Conservation (phyloP, 2,329 filamentous ascomycete species). For the Neofusicoccum sp. region DNA sequence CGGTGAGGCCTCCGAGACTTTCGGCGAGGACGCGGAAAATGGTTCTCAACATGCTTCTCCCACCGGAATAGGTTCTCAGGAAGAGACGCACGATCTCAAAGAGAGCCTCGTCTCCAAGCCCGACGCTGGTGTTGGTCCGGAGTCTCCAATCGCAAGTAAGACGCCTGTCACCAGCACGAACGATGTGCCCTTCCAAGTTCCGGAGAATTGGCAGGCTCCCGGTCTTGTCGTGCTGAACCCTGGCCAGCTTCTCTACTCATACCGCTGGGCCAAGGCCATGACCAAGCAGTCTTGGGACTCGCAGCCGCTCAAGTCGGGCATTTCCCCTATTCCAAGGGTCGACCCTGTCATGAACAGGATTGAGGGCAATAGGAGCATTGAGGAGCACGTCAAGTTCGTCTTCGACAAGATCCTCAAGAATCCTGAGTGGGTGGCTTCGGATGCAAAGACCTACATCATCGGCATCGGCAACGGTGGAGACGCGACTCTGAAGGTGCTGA, state of each 20-base stretch:
- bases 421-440: slow-evolving; percentile 44
- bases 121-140: background rate
- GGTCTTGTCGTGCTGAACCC: slow-evolving; percentile 77
- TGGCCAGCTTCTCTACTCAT: slow-evolving; percentile 77
- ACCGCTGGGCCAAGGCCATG: slow-evolving; percentile 62
- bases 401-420: slow-evolving; percentile 65
- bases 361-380: slow-evolving; percentile 58
- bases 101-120: slow-evolving; percentile 6
- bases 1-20: background rate
- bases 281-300: slow-evolving; percentile 60
- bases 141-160: slow-evolving; percentile 3
- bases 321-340: slow-evolving; percentile 20
- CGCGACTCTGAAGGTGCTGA: background rate
- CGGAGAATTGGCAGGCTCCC: slow-evolving; percentile 36
- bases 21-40: background rate
- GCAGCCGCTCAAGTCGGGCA: slow-evolving; percentile 63
- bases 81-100: slow-evolving; percentile 9
- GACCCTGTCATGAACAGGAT: slow-evolving; percentile 63
- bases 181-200: slow-evolving; percentile 1
- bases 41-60: background rate
- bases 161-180: slow-evolving; percentile 20
- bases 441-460: slow-evolving; percentile 68
- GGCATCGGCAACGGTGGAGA: slow-evolving; percentile 50
- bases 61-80: background rate
- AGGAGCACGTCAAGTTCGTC: slow-evolving; percentile 67